Conservation (phyloP, 352 stramenopile species). For the Elongisporangium undulatum region DNA sequence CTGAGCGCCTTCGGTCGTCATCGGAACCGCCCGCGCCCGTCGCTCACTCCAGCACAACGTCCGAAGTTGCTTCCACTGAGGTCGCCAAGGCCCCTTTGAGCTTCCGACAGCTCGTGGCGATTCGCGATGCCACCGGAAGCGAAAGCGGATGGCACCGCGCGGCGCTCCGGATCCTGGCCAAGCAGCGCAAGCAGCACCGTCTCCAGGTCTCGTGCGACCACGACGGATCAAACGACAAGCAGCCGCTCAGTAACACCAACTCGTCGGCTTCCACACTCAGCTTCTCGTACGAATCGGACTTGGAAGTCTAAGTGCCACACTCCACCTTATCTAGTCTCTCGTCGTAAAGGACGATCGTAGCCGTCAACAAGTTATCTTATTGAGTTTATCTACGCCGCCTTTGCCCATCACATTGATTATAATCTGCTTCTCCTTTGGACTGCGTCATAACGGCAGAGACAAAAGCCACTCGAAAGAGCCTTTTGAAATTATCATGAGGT, state of each 20-base stretch:
- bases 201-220: not conserved
- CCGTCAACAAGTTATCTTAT: not conserved
- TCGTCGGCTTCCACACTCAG: slow-evolving; percentile 30
- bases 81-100: not conserved
- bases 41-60: not conserved
- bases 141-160: not conserved
- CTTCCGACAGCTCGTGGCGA: not conserved
- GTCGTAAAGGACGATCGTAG: not conserved
- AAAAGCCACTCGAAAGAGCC: too few species aligned
- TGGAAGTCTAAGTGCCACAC: not conserved
- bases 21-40: not conserved
- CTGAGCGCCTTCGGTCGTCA: slow-evolving; percentile 14
- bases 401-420: too few species aligned
- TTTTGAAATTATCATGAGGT: too few species aligned
- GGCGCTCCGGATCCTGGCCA: not conserved
- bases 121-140: not conserved
- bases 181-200: not conserved
- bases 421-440: too few species aligned
- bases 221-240: not conserved
- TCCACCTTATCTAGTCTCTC: slow-evolving; percentile 2
- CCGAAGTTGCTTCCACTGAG: not conserved
- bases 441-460: too few species aligned
- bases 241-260: slow-evolving; percentile 8
- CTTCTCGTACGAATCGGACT: slow-evolving; percentile 8
- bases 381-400: not conserved